Percentiles rank a stretch among this genome's conserved stretches.
Conservation (phyloP, 2,329 filamentous ascomycete genomes). For the Xylaria sp. region DNA sequence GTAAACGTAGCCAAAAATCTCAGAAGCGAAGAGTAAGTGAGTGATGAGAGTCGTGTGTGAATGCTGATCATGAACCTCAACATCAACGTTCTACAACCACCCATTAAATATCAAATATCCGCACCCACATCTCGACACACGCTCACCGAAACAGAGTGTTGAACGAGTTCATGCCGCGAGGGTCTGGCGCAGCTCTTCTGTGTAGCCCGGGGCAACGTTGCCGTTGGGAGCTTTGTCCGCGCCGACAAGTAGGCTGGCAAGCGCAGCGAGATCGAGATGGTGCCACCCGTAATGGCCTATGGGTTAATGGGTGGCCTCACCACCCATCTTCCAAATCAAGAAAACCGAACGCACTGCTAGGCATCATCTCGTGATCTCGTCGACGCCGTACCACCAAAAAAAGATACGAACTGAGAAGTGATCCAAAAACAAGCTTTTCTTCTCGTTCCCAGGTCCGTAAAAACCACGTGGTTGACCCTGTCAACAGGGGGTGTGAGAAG, state of each 20-base stretch:
- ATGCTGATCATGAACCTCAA: not conserved
- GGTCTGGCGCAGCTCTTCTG: no score
- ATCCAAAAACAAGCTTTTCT: not conserved
- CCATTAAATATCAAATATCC: not conserved
- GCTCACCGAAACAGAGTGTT: not conserved
- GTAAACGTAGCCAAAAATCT: not conserved
- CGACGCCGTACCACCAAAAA: not conserved
- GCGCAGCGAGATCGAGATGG: no score
- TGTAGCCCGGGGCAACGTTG: no score
- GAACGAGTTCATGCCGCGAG: no score
- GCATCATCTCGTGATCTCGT: not conserved
- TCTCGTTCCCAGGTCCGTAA: not conserved
- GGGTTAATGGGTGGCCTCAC: no score
- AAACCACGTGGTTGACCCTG: not conserved
- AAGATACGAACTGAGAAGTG: not conserved
- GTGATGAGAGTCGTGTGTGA: not conserved
- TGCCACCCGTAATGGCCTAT: no score
- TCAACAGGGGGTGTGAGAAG: not conserved
- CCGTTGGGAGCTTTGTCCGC: no score
- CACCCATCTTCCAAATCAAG: no score
- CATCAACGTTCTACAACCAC: not conserved
- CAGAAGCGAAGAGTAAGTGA: not conserved
- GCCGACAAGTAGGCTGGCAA: no score
- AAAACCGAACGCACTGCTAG: no score
- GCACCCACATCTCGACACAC: no score